phyloP scores from a whole-genome alignment of 129 eudicot genomes.

The Mikania micrantha region DNA sequence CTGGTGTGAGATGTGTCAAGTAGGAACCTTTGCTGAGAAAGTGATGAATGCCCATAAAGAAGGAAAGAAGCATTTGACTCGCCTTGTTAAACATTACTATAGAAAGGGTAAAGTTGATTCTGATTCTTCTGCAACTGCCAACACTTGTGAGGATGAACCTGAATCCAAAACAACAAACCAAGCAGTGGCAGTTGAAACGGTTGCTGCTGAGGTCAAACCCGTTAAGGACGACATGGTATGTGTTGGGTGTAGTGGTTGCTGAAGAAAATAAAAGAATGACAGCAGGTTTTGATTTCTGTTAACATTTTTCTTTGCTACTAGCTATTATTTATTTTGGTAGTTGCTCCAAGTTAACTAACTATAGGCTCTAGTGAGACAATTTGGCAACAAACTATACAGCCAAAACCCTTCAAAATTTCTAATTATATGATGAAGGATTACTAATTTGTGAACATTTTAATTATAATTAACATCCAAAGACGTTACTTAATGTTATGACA shows the following conservation, averaged over 20 bases:
- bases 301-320: neutral
- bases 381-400: slow-evolving; percentile 2
- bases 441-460: neutral
- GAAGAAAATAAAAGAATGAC: neutral
- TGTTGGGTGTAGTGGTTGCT: neutral
- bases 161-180: neutral
- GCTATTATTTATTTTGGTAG: neutral
- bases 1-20: slow-evolving; percentile 59
- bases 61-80: slow-evolving; percentile 47
- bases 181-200: neutral
- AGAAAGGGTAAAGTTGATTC: slow-evolving; percentile 21
- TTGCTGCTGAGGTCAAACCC: neutral
- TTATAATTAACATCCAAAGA: neutral
- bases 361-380: neutral
- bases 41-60: slow-evolving; percentile 42
- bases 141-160: neutral
- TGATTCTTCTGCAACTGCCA: neutral
- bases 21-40: slow-evolving; percentile 31
- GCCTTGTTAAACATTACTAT: slow-evolving; percentile 4
- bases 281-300: neutral
- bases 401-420: slow-evolving; percentile 15
- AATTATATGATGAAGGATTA: slow-evolving; percentile 1
- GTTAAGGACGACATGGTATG: neutral
- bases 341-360: neutral
- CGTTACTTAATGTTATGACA: neutral